Base-by-base conservation (phyloP, 1,284 basidiomycete species). In the Sporisorium graminicola region DNA sequence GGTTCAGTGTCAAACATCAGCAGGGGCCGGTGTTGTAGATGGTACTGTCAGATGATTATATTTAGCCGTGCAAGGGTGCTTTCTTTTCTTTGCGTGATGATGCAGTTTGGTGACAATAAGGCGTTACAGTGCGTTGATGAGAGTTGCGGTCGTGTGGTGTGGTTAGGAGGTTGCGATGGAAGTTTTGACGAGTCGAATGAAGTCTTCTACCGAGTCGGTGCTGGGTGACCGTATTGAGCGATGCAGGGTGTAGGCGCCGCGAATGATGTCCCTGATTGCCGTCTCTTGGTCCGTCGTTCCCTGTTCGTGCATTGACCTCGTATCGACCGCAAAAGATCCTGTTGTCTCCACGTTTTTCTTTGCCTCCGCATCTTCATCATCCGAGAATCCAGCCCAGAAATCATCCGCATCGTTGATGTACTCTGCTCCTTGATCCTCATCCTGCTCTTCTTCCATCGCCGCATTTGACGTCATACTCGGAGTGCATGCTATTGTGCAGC, bases 391-490 rank as follows among this genome's bases (percentile, higher is more conserved):
- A 12, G 56, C 61, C 74, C 74, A 77, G 24, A 77, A 77, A 47
- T 77, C 74, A 31, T 77, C 57, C 5, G 74, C 62, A 31, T 77
- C 56, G 14, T 43, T 62, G n/a, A 77, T 77, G 33, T 73, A 77
- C 26, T 77, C 74, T 5, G 69, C 74, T 16, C 50, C 67, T 2
- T 43, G 35, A 6, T 49, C 44, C 16, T 33, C 24, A 1, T 42
- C 43, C 5, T 60, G 54, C 14, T 46, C 50, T 14, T 51, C n/a
- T 18, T 1, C 33, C 31, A 35, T 14, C 33, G 5, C 7, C 33
- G 22, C n/a, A n/a, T n/a, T n/a, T n/a, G n/a, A n/a, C n/a, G n/a
- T n/a, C n/a, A n/a, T n/a, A n/a, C n/a, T n/a, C n/a, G n/a, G n/a
- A n/a, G n/a, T n/a, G n/a, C n/a, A n/a, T n/a, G n/a, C n/a, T n/a